Percentiles rank a stretch among this genome's conserved stretches.
Conservation (phyloP, 208 protist genomes). For the Crithidia bombi region DNA sequence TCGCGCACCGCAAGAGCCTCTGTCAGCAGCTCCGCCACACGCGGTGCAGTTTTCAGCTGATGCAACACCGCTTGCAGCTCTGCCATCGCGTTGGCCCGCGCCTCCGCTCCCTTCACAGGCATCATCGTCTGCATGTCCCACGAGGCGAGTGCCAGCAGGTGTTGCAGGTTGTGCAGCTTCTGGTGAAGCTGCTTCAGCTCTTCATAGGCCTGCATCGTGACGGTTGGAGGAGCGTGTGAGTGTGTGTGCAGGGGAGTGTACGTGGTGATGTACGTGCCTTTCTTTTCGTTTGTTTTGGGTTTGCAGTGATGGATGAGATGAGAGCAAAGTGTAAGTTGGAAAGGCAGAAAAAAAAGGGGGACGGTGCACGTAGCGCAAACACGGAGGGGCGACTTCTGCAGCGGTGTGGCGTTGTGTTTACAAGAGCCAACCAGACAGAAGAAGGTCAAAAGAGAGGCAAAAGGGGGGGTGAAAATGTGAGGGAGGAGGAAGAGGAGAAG, state of each 20-base stretch:
- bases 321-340: too few species aligned
- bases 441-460: neutral
- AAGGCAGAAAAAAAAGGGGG: too few species aligned
- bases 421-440: neutral
- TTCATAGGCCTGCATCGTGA: constrained; percentile 45
- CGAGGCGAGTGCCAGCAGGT: constrained; percentile 34
- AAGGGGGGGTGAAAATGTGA: too few species aligned
- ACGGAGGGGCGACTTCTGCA: neutral
- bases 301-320: neutral
- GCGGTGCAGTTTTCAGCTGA: constrained; percentile 30
- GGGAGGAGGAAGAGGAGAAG: too few species aligned
- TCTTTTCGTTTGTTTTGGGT: neutral
- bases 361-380: neutral
- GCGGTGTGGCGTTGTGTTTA: neutral
- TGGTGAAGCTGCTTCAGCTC: constrained; percentile 46
- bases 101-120: constrained; percentile 48
- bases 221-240: neutral
- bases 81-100: constrained; percentile 45
- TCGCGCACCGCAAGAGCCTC: neutral
- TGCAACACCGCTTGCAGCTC: constrained; percentile 15
- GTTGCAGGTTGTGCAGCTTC: constrained; percentile 46
- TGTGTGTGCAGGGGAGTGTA: neutral
- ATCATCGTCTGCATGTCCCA: constrained; percentile 74
- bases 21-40: neutral
- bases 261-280: neutral